Evolutionary conservation across 169 alveolate species (phyloP).

Genomic region (Plasmodium knowlesi): DNA sequence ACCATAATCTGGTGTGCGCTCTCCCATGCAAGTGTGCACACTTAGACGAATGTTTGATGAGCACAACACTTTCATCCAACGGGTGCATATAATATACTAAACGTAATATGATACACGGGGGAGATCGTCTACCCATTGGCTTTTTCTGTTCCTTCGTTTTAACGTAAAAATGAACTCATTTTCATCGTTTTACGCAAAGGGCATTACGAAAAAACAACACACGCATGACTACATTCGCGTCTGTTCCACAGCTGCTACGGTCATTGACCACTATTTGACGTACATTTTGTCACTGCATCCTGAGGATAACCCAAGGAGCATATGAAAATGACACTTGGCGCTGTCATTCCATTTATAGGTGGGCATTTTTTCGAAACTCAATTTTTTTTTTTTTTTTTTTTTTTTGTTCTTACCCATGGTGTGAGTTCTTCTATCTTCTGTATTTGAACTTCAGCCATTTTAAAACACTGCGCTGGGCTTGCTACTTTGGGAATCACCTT

Average conservation of each 20-base stretch:
- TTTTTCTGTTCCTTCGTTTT: neutral
- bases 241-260: neutral
- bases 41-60: neutral
- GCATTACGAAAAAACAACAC: neutral
- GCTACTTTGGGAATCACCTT: neutral
- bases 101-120: neutral
- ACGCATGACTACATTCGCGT: neutral
- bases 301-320: neutral
- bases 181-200: neutral
- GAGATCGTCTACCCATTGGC: neutral
- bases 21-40: neutral
- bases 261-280: neutral
- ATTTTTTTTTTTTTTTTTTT: neutral
- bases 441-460: slow-evolving; percentile 40
- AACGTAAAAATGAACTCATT: neutral
- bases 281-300: neutral
- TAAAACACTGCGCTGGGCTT: neutral
- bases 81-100: neutral
- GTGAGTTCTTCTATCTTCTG: slow-evolving; percentile 44
- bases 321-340: neutral
- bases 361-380: neutral
- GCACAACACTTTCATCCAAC: neutral
- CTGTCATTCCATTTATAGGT: neutral
- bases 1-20: neutral
- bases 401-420: slow-evolving; percentile 51